Evolutionary conservation across 2,329 filamentous ascomycete genomes (phyloP).

Genomic region (Cercospora sojina): DNA sequence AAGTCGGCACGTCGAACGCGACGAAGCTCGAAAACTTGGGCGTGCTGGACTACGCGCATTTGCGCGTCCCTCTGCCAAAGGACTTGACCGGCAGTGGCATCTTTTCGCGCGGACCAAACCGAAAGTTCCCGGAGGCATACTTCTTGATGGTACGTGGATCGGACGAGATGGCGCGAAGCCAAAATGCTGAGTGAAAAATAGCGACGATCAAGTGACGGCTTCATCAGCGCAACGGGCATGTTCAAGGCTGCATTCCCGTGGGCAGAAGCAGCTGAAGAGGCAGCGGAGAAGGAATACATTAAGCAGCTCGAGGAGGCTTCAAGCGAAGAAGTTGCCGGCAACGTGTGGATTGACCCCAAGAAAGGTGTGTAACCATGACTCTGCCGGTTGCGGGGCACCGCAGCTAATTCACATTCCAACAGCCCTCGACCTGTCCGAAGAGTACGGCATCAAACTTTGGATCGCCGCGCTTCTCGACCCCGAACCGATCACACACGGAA

Average conservation of each 20-base stretch:
- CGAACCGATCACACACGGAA: conserved; percentile 68
- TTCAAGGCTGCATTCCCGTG: conserved; percentile 87
- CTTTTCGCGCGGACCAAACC: conserved; percentile 69
- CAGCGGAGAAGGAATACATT: conserved; percentile 76
- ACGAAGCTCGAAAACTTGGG: conserved; percentile 72
- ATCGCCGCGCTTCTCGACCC: conserved; percentile 89
- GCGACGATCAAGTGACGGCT: conserved; percentile 82
- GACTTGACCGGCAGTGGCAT: conserved; percentile 86
- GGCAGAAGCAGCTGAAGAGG: conserved; percentile 65
- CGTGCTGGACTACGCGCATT: conserved; percentile 91
- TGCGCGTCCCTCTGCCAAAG: conserved; percentile 88
- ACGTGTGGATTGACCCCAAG: conserved; percentile 89
- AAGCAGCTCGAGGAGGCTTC: conserved; percentile 80
- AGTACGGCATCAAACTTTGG: conserved; percentile 85
- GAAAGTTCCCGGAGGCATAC: conserved; percentile 76
- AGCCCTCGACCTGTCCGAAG: conserved; percentile 78
- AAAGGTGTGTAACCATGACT: conserved; percentile 50
- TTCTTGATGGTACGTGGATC: conserved; percentile 70
- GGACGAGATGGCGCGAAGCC: conserved; percentile 13
- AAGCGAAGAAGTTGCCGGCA: conserved; percentile 88
- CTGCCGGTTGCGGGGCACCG: not conserved
- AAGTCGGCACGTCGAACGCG: conserved; percentile 68
- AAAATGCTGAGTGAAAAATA: conserved; percentile 27
- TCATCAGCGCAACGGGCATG: conserved; percentile 83
- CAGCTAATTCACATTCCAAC: conserved; percentile 36